Base-by-base conservation (phyloP, 2,329 filamentous ascomycete species). In the Teratosphaeria gauchensis region DNA sequence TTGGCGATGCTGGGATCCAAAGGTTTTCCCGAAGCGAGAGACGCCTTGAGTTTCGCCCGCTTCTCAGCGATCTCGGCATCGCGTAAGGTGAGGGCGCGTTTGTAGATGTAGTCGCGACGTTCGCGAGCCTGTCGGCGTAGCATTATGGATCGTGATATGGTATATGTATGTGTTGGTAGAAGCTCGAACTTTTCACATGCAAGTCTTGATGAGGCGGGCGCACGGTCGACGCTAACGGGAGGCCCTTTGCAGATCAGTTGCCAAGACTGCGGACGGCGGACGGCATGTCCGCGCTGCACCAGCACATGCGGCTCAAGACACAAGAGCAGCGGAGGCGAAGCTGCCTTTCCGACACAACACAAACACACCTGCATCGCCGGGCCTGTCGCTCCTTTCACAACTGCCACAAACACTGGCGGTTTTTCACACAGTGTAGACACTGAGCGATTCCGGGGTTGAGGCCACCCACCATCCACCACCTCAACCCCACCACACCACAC, bases 11-110 rank as follows among this genome's bases (percentile, higher is more conserved):
- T 80, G 28, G 88, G 84, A 65, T 92, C 88, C 54, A 96, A 77
- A 8, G 90, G 88, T 71, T 94, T 95, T 64, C 94, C 94, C 9
- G 89, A 90, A 24, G 94, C 92, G 55, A 97, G 81, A 9, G 92
- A 91, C 35, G 87, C 85, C 72, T 92, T 88, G 57, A 99, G 78
- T 72, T 95, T 89, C 46, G 92, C 88, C 68, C 92, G 82, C 74
- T 96, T 96, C 73, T 95, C 90, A 59, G 88, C 89, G 64, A 95
- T 95, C 70, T 96, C 92, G 62, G 92, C 92, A 77, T 96, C 90
- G 66, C 88, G 86, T 51, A 96, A 83, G 24, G 90, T 86, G 59
- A 96, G 81, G 42, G 94, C 92, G 69, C 89, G 87, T 61, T 92
- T 85, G 74, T 96, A 95, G 68, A 99, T 85, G 74, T 97, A 95